Evolutionary conservation across 2,329 filamentous ascomycete genomes (phyloP).

Genomic region (Stylonectria norvegica): DNA sequence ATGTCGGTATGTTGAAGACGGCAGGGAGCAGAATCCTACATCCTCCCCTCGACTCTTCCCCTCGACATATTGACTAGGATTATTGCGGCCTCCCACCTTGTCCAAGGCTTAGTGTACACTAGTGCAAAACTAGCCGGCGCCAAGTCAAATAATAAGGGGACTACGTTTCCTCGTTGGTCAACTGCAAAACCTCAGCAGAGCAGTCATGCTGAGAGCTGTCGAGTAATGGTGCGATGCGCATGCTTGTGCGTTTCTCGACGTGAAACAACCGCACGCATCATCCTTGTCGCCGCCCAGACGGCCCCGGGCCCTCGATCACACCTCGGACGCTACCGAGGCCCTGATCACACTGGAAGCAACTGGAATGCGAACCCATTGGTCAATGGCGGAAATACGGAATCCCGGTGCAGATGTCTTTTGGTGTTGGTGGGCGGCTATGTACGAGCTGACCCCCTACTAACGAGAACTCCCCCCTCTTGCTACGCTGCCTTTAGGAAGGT

Average conservation of each 20-base stretch:
- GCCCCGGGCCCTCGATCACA: not conserved
- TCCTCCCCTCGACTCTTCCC: no score
- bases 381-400: not conserved
- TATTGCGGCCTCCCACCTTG: not conserved
- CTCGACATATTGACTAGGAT: no score
- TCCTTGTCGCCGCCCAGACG: not conserved
- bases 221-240: not conserved
- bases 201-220: not conserved
- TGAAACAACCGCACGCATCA: not conserved
- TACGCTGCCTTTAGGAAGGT: not conserved
- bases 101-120: not conserved
- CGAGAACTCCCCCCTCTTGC: not conserved
- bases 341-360: not conserved
- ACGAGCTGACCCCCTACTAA: not conserved
- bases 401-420: not conserved
- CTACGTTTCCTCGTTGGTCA: not conserved
- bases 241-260: not conserved
- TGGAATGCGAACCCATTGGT: not conserved
- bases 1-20: no score
- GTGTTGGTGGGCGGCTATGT: not conserved
- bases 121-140: not conserved
- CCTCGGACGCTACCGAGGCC: not conserved
- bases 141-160: not conserved
- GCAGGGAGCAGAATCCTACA: no score
- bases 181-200: not conserved